Base-by-base conservation (phyloP, 306 rosid species). In the Abrus precatorius region DNA sequence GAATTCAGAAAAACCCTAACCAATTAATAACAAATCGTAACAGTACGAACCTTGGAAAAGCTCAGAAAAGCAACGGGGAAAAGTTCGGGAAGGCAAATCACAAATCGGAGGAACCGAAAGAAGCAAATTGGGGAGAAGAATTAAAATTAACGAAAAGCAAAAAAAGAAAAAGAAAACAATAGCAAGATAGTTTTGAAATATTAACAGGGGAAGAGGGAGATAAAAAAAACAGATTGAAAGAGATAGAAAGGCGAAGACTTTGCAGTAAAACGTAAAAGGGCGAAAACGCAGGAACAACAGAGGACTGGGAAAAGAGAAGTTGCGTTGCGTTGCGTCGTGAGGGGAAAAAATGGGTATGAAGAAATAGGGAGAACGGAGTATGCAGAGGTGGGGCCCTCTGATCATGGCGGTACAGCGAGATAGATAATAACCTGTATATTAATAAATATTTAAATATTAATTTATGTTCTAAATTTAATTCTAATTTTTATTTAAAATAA, bases 1-100 rank as follows among this genome's bases (percentile, higher is more conserved):
- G 29, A 50, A 73, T 29, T 11, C 27, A 79, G 36, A 77, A 82
- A 83, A 93, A 88, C 92, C 97, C 96, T 91, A 93, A 91, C 80
- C 7, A 57, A 59, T 77, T 45, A 32, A 67, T 11, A 43, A 71
- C 32, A 5, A 75, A 85, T 84, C 44, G 45, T 13, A 72, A 67
- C 74, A 45, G 77, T 64, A 53, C 77, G 72, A 72, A 92, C 95
- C 95, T 90, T 74, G 64, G 78, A 34, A 81, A 56, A 62, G 64
- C 78, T 13, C 78, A 13, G 43, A 44, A 54, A 74, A 32, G 1
- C 38, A 48, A 27, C 12, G 56, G 41, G 40, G 13, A 47, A 10
- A 74, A 36, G 36, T 9, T 65, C n/a, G 72, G 32, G 30, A 75
- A 40, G 38, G 80, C 69, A 81, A 61, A 71, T 83, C 34, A 82